These are phyloP conservation scores for Aureobasidium sp. DNA, from an alignment of 2,329 filamentous ascomycete species.

Conservation along the genomic window DNA sequence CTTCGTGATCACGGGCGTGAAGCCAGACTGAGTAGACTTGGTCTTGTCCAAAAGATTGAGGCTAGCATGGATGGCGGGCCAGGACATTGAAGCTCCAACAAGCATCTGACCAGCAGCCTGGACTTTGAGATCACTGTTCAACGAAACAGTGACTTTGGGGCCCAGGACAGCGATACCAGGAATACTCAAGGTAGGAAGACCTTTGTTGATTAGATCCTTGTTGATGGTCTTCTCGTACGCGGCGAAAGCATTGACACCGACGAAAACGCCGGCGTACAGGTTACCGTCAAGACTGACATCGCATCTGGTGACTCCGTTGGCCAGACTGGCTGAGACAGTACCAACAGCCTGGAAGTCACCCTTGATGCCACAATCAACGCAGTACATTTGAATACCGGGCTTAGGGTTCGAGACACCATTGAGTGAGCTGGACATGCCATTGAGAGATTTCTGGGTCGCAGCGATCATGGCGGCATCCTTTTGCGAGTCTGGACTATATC, in stretches of 20 bases:
- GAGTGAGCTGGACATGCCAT: conserved; percentile 7
- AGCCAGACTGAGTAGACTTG: conserved; percentile 9
- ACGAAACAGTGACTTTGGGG: conserved; percentile 9
- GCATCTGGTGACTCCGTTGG: conserved; percentile 13
- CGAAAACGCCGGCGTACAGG: conserved; percentile 13
- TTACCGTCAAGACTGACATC: conserved; percentile 11
- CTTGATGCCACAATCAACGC: conserved; percentile 15
- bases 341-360: conserved; percentile 12
- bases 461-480: conserved; percentile 2
- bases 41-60: conserved; percentile 12
- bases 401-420: conserved; percentile 12
- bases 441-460: conserved; percentile 4
- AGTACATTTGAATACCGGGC: conserved; percentile 14
- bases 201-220: conserved; percentile 12
- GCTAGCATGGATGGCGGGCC: conserved; percentile 9
- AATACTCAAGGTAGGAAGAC: conserved; percentile 13
- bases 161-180: conserved; percentile 13
- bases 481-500: conserved; percentile 3
- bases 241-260: conserved; percentile 15
- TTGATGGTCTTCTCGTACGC: conserved; percentile 12
- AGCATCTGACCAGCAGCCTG: conserved; percentile 14
- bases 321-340: conserved; percentile 11
- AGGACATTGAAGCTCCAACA: conserved; percentile 11
- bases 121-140: conserved; percentile 8
- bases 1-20: conserved; percentile 11